Evolutionary conservation across 1,139 yeast species (phyloP).

Genomic region (Geotrichum candidum): DNA sequence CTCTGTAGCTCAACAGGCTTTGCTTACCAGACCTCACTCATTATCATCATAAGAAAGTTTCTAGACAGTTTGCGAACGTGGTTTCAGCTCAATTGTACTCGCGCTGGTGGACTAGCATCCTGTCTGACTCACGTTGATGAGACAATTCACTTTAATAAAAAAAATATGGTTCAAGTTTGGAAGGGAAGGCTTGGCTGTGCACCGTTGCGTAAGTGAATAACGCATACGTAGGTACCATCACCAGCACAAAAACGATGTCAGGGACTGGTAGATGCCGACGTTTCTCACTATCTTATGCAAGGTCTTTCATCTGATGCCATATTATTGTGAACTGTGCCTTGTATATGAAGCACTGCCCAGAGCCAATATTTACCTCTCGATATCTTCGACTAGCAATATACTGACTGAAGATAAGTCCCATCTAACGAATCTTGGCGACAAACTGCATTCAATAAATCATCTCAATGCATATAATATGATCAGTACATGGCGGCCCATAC

Average conservation of each 20-base stretch:
- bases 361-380: not conserved
- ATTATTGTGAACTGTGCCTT: not conserved
- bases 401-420: not conserved
- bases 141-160: not conserved
- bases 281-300: not conserved
- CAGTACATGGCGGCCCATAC: not conserved
- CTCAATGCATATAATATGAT: not conserved
- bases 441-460: not conserved
- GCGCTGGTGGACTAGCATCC: too few species aligned
- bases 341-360: not conserved
- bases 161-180: not conserved
- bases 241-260: not conserved
- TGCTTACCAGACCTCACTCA: too few species aligned
- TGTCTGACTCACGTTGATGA: too few species aligned
- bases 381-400: not conserved
- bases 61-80: too few species aligned
- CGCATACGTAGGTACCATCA: not conserved
- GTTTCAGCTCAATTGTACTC: too few species aligned
- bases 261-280: not conserved
- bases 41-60: too few species aligned
- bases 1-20: too few species aligned
- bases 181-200: not conserved
- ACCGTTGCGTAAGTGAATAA: not conserved
- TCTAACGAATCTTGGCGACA: not conserved
- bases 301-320: not conserved